Evolutionary conservation across 768 basidiomycete genomes (phyloP).

Genomic region (Sarcomyxa edulis): DNA sequence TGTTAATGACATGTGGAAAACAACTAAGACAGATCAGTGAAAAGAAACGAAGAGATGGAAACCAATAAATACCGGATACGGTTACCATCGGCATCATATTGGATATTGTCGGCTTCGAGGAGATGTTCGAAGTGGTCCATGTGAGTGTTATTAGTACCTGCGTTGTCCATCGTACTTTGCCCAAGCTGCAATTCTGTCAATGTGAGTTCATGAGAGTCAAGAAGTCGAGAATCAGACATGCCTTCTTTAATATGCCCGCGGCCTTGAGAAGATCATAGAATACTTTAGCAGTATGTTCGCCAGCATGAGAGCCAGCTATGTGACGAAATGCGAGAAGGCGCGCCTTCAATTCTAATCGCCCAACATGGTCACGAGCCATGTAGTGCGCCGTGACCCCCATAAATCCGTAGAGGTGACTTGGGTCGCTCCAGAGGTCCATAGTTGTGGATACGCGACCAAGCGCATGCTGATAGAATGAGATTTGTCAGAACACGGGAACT

Average conservation of each 20-base stretch:
- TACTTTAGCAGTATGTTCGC: slow-evolving; percentile 18
- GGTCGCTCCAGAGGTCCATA: slow-evolving; percentile 27
- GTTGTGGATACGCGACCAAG: slow-evolving; percentile 26
- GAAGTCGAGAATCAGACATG: slow-evolving; percentile 7
- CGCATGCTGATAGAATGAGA: slow-evolving; percentile 14
- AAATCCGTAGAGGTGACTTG: slow-evolving; percentile 16
- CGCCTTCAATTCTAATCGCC: slow-evolving; percentile 15
- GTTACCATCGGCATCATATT: slow-evolving; percentile 17
- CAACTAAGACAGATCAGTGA: slow-evolving; percentile 12
- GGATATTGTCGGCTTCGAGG: slow-evolving; percentile 3
- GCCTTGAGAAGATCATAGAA: slow-evolving; percentile 20
- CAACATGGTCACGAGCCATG: slow-evolving; percentile 10
- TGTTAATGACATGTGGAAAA: slow-evolving; percentile 23
- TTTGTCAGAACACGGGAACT: slow-evolving; percentile 8
- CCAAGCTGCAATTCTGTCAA: slow-evolving; percentile 14
- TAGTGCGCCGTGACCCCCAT: slow-evolving; percentile 30
- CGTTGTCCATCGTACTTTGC: slow-evolving; percentile 28
- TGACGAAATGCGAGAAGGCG: slow-evolving; percentile 24
- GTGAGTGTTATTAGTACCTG: slow-evolving; percentile 27
- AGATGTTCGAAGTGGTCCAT: slow-evolving; percentile 18
- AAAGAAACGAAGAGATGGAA: no score
- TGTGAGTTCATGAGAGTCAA: not conserved
- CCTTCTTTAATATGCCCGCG: slow-evolving; percentile 14
- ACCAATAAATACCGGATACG: slow-evolving; percentile 12
- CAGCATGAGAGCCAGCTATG: slow-evolving; percentile 24